Evolutionary conservation across 2,329 filamentous ascomycete species (phyloP).

Genomic region (Neofusicoccum laricinum): DNA sequence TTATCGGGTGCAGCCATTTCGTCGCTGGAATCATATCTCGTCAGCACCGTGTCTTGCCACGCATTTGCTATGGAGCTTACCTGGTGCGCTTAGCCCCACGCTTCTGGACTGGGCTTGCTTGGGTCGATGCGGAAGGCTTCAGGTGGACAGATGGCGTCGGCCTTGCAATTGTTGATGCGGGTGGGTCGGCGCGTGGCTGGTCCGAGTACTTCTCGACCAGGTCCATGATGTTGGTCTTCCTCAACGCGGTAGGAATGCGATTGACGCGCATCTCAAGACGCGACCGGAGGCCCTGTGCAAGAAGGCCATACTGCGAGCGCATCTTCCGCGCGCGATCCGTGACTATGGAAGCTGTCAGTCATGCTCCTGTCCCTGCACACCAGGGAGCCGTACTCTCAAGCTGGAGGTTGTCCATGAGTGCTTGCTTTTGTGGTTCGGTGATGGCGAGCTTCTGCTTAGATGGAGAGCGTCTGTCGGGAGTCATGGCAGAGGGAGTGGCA

Average conservation of each 20-base stretch:
- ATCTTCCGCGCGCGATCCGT: conserved; percentile 84
- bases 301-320: conserved; percentile 82
- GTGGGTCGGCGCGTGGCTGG: conserved; percentile 21
- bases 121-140: not conserved
- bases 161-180: conserved; percentile 6
- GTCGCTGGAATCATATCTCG: not conserved
- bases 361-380: not conserved
- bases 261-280: conserved; percentile 92
- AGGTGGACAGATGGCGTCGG: not conserved
- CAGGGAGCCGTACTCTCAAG: conserved; percentile 65
- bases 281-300: conserved; percentile 79
- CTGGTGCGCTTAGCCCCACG: conserved; percentile 13
- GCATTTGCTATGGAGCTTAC: not conserved
- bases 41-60: not conserved
- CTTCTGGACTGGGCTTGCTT: conserved; percentile 11
- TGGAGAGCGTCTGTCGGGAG: conserved; percentile 21
- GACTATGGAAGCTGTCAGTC: conserved; percentile 51
- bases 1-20: conserved; percentile 14
- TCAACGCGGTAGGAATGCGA: conserved; percentile 76
- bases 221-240: conserved; percentile 79
- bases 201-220: conserved; percentile 58
- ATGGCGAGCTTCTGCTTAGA: conserved; percentile 23
- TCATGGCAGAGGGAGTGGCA: conserved; percentile 16
- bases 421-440: conserved; percentile 68
- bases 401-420: conserved; percentile 83